Base-by-base conservation (phyloP, 805 yeast genomes). In the Candida glaebosa region DNA sequence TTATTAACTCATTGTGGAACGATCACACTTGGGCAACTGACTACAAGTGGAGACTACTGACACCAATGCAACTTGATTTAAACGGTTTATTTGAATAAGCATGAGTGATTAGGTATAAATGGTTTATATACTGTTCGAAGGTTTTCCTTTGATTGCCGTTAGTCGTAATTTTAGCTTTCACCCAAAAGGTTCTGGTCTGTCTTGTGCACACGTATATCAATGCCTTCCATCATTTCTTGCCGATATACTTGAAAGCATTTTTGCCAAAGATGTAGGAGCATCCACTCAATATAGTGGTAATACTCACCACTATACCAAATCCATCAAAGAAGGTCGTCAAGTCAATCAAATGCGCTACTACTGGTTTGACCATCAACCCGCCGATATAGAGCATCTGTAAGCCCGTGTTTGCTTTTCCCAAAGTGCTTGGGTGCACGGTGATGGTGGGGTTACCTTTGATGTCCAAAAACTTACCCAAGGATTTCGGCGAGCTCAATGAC, bases 341-440 rank as follows among this genome's bases (percentile, higher is more conserved):
- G 20, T 41, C 43, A 17, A 48, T 35, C 28, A 54, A 35, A 19
- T 47, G 34, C 33, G 64, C 69, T 20, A 66, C 42, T 14, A 56
- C 64, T 1, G 70, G 71, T 39, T 51, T 52, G 26, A 65, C 47
- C 10, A 70, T 71, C 45, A 68, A 56, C 20, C 68, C 65, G 5
- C 73, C 96, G 34, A 93, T 75, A 52, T 90, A 90, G 2, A 86
- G 57, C 97, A 93, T 91, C 60, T 93, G 99, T 46, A 93, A 74
- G 1, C 82, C 87, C 0, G 99, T 93, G 65, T 93, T 93, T 61
- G 81, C 75, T 58, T 91, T 91, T 9, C 96, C 88, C 18, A 95
- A 79, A 30, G 73, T 67, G 4, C 95, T 87, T 1, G 99, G 99
- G 44, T 75, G 85, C 2, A 95, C 96, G 43, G 86, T 87, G 1